Conservation (phyloP, 768 basidiomycete species). For the Agaricus bisporus region DNA sequence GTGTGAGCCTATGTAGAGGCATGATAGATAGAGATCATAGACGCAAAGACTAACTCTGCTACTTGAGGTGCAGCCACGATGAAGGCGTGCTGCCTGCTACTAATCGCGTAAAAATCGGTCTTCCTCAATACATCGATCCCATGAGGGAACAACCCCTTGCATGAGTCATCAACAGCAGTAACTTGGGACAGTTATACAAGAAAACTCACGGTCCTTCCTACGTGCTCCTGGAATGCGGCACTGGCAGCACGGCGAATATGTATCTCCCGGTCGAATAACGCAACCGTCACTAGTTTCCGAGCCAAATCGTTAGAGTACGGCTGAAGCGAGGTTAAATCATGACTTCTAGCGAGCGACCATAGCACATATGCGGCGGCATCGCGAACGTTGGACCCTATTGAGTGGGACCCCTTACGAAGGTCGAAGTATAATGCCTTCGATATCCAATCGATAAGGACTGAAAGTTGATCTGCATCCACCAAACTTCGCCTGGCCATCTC, state of each 20-base stretch:
- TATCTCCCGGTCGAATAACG: slow-evolving; percentile 89
- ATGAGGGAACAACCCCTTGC: slow-evolving; percentile 82
- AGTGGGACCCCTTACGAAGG: slow-evolving; percentile 85
- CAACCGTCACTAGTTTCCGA: slow-evolving; percentile 64
- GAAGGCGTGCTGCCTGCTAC: slow-evolving; percentile 79
- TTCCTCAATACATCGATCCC: slow-evolving; percentile 91
- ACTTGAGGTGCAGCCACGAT: slow-evolving; percentile 81
- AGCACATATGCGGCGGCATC: slow-evolving; percentile 93
- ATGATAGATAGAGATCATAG: not conserved
- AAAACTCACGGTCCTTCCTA: slow-evolving; percentile 78
- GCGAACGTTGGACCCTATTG: slow-evolving; percentile 89
- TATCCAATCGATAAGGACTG: slow-evolving; percentile 70
- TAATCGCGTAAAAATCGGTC: slow-evolving; percentile 94
- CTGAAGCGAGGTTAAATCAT: slow-evolving; percentile 49
- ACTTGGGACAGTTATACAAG: slow-evolving; percentile 1
- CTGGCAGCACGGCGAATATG: slow-evolving; percentile 94
- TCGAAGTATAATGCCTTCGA: slow-evolving; percentile 90
- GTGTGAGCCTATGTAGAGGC: slow-evolving; percentile 4
- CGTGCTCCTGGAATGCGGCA: slow-evolving; percentile 96
- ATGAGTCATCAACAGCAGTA: slow-evolving; percentile 8
- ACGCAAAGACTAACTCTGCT: slow-evolving; percentile 58
- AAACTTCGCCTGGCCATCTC: slow-evolving; percentile 86
- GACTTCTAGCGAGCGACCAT: slow-evolving; percentile 88
- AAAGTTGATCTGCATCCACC: slow-evolving; percentile 49
- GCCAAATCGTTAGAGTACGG: slow-evolving; percentile 66